phyloP scores from a whole-genome alignment of 176 grass and related monocot genomes.

The Ensete glaucum region DNA sequence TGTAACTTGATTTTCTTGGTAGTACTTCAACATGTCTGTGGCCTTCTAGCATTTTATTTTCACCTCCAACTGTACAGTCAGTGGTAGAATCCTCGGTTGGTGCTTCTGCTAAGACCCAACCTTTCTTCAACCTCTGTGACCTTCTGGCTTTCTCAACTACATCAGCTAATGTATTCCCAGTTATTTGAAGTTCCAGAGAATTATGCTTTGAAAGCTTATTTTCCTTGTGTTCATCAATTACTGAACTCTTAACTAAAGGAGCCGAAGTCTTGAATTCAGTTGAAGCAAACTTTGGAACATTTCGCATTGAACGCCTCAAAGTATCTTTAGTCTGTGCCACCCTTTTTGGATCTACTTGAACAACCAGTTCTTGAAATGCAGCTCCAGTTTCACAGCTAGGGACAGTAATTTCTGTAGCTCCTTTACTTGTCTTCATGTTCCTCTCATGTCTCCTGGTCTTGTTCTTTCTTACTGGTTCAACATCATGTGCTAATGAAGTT shows the following conservation, averaged over 20 bases:
- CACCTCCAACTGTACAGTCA: background rate
- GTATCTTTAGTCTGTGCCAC: background rate
- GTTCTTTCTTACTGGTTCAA: conserved; percentile 10
- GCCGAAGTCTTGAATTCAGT: background rate
- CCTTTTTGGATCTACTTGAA: background rate
- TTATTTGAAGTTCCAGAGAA: background rate
- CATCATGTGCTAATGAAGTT: background rate
- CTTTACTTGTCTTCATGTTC: background rate
- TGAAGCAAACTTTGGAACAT: background rate
- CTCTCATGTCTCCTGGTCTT: background rate
- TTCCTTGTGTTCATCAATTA: background rate
- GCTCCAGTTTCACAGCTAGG: conserved; percentile 2
- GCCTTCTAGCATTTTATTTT: background rate
- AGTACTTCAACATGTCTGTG: background rate
- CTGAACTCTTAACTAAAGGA: background rate
- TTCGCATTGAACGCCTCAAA: background rate
- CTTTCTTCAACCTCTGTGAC: background rate
- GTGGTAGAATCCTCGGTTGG: background rate
- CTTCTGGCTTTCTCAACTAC: background rate
- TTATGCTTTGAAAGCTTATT: background rate
- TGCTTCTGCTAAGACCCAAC: background rate
- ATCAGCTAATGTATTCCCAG: background rate
- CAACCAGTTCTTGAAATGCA: conserved; percentile 1
- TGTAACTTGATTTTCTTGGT: background rate
- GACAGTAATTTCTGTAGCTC: background rate